These are phyloP conservation scores for Musa balbisiana DNA, from an alignment of 202 grass and related monocot genomes.

Conservation along the genomic window DNA sequence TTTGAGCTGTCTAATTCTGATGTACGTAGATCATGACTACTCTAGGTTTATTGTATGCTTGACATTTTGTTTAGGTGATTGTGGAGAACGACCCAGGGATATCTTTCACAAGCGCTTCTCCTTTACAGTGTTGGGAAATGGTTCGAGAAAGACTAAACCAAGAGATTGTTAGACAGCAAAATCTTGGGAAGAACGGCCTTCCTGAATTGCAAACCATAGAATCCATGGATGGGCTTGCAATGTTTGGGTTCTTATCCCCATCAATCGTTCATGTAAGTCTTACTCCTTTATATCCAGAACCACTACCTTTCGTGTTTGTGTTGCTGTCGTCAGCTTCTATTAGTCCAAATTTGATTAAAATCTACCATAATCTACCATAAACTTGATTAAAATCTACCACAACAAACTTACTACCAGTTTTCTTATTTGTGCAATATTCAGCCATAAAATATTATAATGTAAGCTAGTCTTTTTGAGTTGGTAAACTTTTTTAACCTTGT, in stretches of 20 bases:
- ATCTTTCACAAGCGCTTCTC: conserved; percentile 44
- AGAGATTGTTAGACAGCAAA: conserved; percentile 40
- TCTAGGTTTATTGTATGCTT: conserved; percentile 15
- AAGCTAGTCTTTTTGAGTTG: too few species aligned
- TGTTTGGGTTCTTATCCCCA: conserved; percentile 75
- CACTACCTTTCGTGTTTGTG: background rate
- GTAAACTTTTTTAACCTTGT: too few species aligned
- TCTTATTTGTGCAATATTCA: too few species aligned
- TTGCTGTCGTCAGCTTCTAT: background rate
- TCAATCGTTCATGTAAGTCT: conserved; percentile 50
- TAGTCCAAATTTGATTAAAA: too few species aligned
- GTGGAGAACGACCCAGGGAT: conserved; percentile 44
- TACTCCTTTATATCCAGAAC: too few species aligned
- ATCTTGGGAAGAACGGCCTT: conserved; percentile 28
- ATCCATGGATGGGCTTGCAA: conserved; percentile 55
- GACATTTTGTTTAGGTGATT: conserved; percentile 39
- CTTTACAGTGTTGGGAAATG: conserved; percentile 56
- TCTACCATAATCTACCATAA: too few species aligned
- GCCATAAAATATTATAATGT: too few species aligned
- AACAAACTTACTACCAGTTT: too few species aligned
- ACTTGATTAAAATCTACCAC: too few species aligned
- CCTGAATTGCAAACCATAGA: conserved; percentile 24
- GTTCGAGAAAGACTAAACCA: conserved; percentile 49
- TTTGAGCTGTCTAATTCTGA: background rate
- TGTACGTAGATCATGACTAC: background rate